phyloP scores from a whole-genome alignment of 2,329 filamentous ascomycete genomes.

The Cladosporium austrohemisphaericum region DNA sequence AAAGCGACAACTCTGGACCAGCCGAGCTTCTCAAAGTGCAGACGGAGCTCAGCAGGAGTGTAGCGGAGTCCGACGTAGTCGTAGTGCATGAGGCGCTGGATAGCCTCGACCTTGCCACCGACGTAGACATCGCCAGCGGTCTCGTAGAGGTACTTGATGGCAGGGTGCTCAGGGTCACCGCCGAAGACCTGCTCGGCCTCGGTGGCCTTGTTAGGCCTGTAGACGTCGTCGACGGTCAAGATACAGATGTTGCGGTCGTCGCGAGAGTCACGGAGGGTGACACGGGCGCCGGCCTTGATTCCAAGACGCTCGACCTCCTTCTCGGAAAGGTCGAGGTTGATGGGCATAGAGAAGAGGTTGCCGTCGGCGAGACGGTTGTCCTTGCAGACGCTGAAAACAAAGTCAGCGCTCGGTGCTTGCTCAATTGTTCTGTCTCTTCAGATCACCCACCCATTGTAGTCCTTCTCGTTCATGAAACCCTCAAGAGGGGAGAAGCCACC shows the following conservation, averaged over 20 bases:
- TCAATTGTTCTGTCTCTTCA: not conserved
- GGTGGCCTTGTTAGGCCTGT: conserved; percentile 86
- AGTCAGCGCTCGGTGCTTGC: conserved; percentile 5
- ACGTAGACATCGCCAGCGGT: conserved; percentile 84
- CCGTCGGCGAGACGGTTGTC: conserved; percentile 83
- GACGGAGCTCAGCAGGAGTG: conserved; percentile 87
- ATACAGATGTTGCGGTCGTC: conserved; percentile 96
- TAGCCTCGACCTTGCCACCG: conserved; percentile 91
- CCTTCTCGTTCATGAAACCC: conserved; percentile 96
- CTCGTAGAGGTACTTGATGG: conserved; percentile 82
- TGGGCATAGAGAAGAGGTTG: conserved; percentile 93
- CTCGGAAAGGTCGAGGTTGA: conserved; percentile 81
- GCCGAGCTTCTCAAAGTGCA: conserved; percentile 98
- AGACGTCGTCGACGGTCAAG: conserved; percentile 90
- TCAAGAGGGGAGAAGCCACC: conserved; percentile 97
- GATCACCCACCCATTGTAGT: conserved; percentile 77
- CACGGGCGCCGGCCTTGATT: conserved; percentile 73
- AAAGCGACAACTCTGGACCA: conserved; percentile 98
- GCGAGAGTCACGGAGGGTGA: conserved; percentile 90
- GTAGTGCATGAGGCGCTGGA: conserved; percentile 96
- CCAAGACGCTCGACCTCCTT: conserved; percentile 69
- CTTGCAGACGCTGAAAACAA: conserved; percentile 71
- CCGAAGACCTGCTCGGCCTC: conserved; percentile 95
- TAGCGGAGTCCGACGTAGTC: conserved; percentile 97
- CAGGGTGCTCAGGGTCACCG: conserved; percentile 81